Percentiles rank a stretch among this genome's conserved stretches.
Evolutionary conservation across 169 alveolate genomes (phyloP).

Genomic region (Plasmodium gaboni): DNA sequence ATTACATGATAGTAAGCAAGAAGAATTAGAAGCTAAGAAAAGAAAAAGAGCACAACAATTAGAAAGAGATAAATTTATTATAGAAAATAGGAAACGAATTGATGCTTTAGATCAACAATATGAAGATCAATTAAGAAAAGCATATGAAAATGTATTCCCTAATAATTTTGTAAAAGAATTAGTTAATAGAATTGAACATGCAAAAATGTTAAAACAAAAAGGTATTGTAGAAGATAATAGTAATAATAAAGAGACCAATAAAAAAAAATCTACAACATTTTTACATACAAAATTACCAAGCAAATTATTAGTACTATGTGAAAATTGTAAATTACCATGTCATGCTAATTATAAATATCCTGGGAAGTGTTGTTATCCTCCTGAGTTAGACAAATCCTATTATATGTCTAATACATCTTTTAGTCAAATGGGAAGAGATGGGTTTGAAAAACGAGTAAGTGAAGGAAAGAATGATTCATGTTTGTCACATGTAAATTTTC

Average conservation of each 20-base stretch:
- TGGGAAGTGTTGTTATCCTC: conserved; percentile 83
- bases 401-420: conserved; percentile 71
- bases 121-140: conserved; percentile 78
- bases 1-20: conserved; percentile 81
- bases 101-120: conserved; percentile 78
- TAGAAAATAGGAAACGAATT: conserved; percentile 70
- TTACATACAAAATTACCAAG: conserved; percentile 80
- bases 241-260: conserved; percentile 74
- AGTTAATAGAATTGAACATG: conserved; percentile 79
- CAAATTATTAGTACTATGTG: conserved; percentile 81
- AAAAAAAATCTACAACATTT: conserved; percentile 81
- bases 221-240: conserved; percentile 79
- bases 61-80: conserved; percentile 74
- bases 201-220: conserved; percentile 50
- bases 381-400: conserved; percentile 80
- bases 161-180: conserved; percentile 82
- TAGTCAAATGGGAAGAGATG: conserved; percentile 16
- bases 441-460: conserved; percentile 5
- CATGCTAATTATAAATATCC: conserved; percentile 83
- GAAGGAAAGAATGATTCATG: background rate
- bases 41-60: conserved; percentile 73
- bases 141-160: conserved; percentile 84
- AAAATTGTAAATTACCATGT: conserved; percentile 85
- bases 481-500: background rate
- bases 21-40: conserved; percentile 80